Evolutionary conservation across 352 stramenopile species (phyloP), one percentile per base, ranked within the genome.

Genomic region (Globisporangium cederbergense): DNA sequence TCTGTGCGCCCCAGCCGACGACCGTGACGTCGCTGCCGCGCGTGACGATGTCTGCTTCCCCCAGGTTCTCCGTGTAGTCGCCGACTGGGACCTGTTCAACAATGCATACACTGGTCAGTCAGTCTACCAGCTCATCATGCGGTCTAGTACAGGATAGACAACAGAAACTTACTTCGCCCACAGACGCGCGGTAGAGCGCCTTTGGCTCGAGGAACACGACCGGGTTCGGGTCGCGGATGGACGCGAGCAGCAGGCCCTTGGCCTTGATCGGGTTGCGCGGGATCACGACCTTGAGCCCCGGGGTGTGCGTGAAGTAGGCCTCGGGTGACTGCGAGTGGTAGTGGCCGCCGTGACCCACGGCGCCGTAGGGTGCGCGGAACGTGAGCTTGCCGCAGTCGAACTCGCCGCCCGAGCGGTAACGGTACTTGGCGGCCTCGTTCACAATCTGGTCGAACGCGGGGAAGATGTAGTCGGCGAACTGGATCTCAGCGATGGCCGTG

Each of bases 171-270:
- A 81, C 96, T 45, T 99, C 93, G 68, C 91, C 96, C 2, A 99
- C 97, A 10, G 95, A 90, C 34, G 96, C 91, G 56, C 96, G 87
- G 74, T 99, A 99, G n/a, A 99, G 78, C 53, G 95, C 90, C 78
- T 99, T 99, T 3, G 97, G 97, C 73, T 99, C 97, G 46, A 99
- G 89, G 75, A 99, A 99, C 6, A 99, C 72, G 4, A 99, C 70
- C 0, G 97, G 97, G 73, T 99, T 98, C 11, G 93, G 95, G 70
- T 98, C 96, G 25, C 97, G 82, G 73, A 99, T 98, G 3, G 91
- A 96, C 38, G 93, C 89, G 3, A 99, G 76, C 40, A 99, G 78
- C 46, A 99, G 76, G 1, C 97, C 97, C 68, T 99, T 99, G 20
- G 97, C 97, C 65, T 97, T 85, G 55, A 85, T 85, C 0, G 97